Base-by-base conservation (phyloP, 345 rosid genomes). In the Gossypium herbaceum region DNA sequence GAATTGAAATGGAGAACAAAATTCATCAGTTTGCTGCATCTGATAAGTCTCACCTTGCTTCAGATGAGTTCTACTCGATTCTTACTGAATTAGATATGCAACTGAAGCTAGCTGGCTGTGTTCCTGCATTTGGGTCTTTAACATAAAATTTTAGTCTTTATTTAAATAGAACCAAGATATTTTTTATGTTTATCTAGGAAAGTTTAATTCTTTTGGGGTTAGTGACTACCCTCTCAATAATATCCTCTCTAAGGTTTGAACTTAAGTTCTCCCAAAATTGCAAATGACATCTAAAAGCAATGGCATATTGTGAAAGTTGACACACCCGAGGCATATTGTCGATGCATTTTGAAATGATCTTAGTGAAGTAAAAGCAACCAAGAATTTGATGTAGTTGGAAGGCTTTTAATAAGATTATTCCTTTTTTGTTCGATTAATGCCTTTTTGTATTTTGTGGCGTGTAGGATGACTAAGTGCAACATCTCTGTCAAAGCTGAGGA, bases 391-490 rank as follows among this genome's bases (percentile, higher is more conserved):
- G 19, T 51, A 51, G 56, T 16, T 16, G 19, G 56, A 51, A 51
- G 56, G 56, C 56, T 15, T 5, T 5, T 57, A 57, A 59, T 59
- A 3, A 12, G 63, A 4, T 25, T 25, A 59, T 59, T 20, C 29
- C 9, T 16, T 56, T 59, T 59, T 25, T 25, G 63, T 59, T 59
- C 7, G 16, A 22, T 27, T 5, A 8, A 50, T 7, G 56, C 29
- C 44, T 79, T 3, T 27, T 12, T 15, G 20, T 68, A n/a, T 22
- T 77, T 19, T 25, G 7, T 47, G 34, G 25, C 78, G 17, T 76
- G 71, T 91, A 90, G 98, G 98, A 92, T 81, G 98, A 79, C 82
- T 91, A 71, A 91, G 94, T 85, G 71, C 77, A 52, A 87, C 93
- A 78, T 86, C 97, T 76, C 73, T 93, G 55, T 86, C 86, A 75